Evolutionary conservation across 768 basidiomycete genomes (phyloP), one percentile per base, ranked within the genome.

Genomic region (Macrolepiota dolichaula): DNA sequence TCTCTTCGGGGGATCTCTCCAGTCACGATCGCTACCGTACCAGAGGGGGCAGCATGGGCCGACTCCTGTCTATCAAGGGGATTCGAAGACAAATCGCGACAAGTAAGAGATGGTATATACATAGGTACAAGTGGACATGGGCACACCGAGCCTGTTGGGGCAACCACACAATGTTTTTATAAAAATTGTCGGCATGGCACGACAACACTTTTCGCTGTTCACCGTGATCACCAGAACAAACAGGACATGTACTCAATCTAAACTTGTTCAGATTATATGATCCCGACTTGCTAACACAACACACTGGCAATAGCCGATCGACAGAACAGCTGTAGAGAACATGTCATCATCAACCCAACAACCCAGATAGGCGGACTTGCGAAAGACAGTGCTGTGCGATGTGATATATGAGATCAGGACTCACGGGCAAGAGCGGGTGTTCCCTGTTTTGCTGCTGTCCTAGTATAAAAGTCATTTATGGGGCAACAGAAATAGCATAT

Each of bases 181-280:
- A n/a, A n/a, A n/a, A n/a, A n/a, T n/a, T 42, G 40, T 40, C 37
- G 29, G 29, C 29, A 32, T 32, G 50, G 32, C 50, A 59, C 24
- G 50, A 17, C 22, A 36, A n/a, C n/a, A n/a, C n/a, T n/a, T n/a
- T n/a, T n/a, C 22, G 37, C 9, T 51, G 49, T 42, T 38, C 37
- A 36, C 44, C 27, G 29, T 32, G 29, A 32, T 32, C 29, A 32
- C n/a, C n/a, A n/a, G n/a, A 46, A 35, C 44, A 46, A 22, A 47
- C n/a, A n/a, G n/a, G n/a, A n/a, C 50, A 51, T 25, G 9, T 38
- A 59, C 36, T 51, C 35, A 57, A 32, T 59, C 57, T 51, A 40
- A 42, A 27, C 57, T 59, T 51, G 51, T 36, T 50, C 27, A 50
- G 57, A 59, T 59, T 50, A 19, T 25, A 59, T 19, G 9, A 29